Evolutionary conservation across 2,329 filamentous ascomycete species (phyloP).

Genomic region (Talaromyces funiculosus): DNA sequence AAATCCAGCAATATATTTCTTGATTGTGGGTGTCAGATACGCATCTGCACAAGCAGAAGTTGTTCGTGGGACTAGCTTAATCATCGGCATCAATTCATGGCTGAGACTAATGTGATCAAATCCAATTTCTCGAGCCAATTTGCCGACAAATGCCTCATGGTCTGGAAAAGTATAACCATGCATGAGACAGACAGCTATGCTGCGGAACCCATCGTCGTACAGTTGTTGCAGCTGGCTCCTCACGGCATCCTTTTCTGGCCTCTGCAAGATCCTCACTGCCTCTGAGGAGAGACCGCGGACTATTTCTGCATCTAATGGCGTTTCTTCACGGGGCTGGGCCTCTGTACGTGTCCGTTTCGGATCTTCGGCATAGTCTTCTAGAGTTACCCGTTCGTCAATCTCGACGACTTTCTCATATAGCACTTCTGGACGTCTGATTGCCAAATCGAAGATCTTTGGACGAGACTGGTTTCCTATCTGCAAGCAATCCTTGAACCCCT

Average conservation of each 20-base stretch:
- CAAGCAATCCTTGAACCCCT: conserved; percentile 81
- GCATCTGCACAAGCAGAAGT: conserved; percentile 75
- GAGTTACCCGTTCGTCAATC: conserved; percentile 80
- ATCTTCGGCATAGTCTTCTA: conserved; percentile 90
- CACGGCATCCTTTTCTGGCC: conserved; percentile 50
- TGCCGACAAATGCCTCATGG: conserved; percentile 73
- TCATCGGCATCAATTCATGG: conserved; percentile 81
- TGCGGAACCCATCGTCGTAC: conserved; percentile 65
- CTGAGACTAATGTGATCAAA: conserved; percentile 77
- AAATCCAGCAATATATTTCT: conserved; percentile 72
- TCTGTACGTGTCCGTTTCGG: conserved; percentile 59
- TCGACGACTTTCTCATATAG: conserved; percentile 83
- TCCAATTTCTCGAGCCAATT: conserved; percentile 71
- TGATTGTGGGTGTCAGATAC: conserved; percentile 72
- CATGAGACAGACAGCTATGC: conserved; percentile 85
- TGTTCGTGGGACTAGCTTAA: conserved; percentile 69
- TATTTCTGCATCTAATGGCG: conserved; percentile 47
- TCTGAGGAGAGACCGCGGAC: conserved; percentile 70
- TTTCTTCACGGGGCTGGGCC: conserved; percentile 30
- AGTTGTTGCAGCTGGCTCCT: conserved; percentile 60
- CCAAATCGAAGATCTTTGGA: conserved; percentile 85
- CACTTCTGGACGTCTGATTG: conserved; percentile 79
- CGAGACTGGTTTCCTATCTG: conserved; percentile 86
- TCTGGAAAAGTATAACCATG: conserved; percentile 87
- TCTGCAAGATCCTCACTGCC: conserved; percentile 62